phyloP scores from a whole-genome alignment of 176 grass and related monocot genomes.

The Musa acuminata region DNA sequence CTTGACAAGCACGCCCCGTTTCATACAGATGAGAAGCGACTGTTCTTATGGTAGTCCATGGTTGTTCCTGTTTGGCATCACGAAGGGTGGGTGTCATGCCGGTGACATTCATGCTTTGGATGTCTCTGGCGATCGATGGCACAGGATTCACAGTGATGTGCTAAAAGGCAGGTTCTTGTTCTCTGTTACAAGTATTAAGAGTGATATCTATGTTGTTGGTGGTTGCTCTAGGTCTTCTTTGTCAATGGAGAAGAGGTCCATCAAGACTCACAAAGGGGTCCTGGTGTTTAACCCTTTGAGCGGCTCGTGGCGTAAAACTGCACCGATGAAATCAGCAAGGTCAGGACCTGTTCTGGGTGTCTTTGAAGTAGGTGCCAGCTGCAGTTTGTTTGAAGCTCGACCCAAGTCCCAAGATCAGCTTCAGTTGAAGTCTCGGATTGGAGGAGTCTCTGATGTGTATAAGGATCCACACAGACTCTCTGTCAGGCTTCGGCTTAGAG shows the following conservation, averaged over 20 bases:
- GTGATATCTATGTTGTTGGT: constrained; percentile 59
- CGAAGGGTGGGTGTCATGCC: constrained; percentile 40
- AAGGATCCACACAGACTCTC: constrained; percentile 61
- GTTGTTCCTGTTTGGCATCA: constrained; percentile 72
- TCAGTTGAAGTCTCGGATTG: constrained; percentile 30
- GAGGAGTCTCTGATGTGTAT: constrained; percentile 56
- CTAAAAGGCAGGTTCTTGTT: constrained; percentile 48
- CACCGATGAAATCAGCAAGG: constrained; percentile 54
- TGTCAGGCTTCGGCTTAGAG: constrained; percentile 42
- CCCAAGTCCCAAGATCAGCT: constrained; percentile 16
- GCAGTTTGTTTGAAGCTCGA: constrained; percentile 36
- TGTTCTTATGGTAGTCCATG: constrained; percentile 32
- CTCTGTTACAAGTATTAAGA: constrained; percentile 43
- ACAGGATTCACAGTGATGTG: constrained; percentile 25
- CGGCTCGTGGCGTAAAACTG: constrained; percentile 52
- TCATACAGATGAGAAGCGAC: constrained; percentile 40
- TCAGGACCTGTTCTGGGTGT: constrained; percentile 59
- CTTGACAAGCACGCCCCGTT: constrained; percentile 47
- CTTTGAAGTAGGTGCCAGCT: constrained; percentile 41
- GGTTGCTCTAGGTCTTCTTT: constrained; percentile 38
- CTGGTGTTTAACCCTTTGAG: constrained; percentile 56
- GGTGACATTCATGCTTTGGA: constrained; percentile 67
- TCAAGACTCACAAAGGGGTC: constrained; percentile 58
- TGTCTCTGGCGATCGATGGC: constrained; percentile 47
- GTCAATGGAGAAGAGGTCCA: constrained; percentile 19